Evolutionary conservation across 768 basidiomycete genomes (phyloP).

Genomic region (Macrolepiota dolichaula): DNA sequence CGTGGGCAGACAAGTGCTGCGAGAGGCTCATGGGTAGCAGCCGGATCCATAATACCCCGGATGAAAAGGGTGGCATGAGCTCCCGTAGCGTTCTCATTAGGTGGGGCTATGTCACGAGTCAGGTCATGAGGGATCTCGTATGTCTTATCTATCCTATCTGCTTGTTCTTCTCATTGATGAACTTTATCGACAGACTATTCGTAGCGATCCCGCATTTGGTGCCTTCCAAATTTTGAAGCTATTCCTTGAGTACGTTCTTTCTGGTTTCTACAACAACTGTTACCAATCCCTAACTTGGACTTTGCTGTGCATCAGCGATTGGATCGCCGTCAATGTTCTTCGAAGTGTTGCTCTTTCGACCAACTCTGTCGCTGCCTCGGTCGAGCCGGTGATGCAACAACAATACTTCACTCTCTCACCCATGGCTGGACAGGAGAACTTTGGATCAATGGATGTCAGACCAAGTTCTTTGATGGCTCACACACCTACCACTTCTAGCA

Average conservation of each 20-base stretch:
- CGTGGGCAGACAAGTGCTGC: slow-evolving; percentile 89
- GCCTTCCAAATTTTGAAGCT: slow-evolving; percentile 90
- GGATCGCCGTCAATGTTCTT: slow-evolving; percentile 88
- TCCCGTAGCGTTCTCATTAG: slow-evolving; percentile 85
- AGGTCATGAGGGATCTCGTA: slow-evolving; percentile 89
- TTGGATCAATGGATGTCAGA: slow-evolving; percentile 61
- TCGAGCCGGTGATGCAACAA: slow-evolving; percentile 89
- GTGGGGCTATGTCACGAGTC: slow-evolving; percentile 91
- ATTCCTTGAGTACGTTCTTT: slow-evolving; percentile 74
- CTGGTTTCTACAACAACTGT: neutral
- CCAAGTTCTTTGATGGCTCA: slow-evolving; percentile 65
- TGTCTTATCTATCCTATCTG: slow-evolving; percentile 22
- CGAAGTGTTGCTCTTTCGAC: slow-evolving; percentile 85
- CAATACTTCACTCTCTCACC: slow-evolving; percentile 84
- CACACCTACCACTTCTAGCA: slow-evolving; percentile 86
- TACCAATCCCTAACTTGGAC: slow-evolving; percentile 6
- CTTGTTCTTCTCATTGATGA: slow-evolving; percentile 9
- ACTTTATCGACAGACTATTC: slow-evolving; percentile 63
- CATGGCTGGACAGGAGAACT: slow-evolving; percentile 86
- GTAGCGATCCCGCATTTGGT: slow-evolving; percentile 89
- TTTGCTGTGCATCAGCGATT: slow-evolving; percentile 52
- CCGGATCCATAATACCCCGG: slow-evolving; percentile 50
- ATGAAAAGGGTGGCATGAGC: slow-evolving; percentile 80
- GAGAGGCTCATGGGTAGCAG: slow-evolving; percentile 76
- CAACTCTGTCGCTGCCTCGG: slow-evolving; percentile 88